phyloP scores from a whole-genome alignment of 148 eudicot species.

The Cornus controversa region DNA sequence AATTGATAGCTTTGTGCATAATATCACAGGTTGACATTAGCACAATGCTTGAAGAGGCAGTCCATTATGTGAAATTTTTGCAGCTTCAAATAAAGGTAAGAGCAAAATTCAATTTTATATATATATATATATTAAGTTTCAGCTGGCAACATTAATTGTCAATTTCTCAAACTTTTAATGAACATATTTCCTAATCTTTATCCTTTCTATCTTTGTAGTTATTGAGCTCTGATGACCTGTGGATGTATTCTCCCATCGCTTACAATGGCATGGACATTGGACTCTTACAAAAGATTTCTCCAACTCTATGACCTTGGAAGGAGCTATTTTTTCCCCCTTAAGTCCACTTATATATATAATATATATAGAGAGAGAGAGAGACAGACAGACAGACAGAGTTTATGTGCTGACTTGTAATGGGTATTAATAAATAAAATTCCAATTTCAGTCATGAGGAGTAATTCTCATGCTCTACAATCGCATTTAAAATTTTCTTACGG shows the following conservation, averaged over 20 bases:
- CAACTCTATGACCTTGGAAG: slow-evolving; percentile 8
- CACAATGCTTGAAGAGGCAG: slow-evolving; percentile 61
- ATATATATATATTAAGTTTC: neutral
- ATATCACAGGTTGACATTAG: slow-evolving; percentile 45
- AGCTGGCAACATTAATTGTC: neutral
- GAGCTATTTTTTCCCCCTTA: neutral
- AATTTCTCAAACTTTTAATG: neutral
- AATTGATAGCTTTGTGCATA: neutral
- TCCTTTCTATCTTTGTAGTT: slow-evolving; percentile 40
- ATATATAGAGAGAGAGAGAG: no score
- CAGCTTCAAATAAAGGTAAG: slow-evolving; percentile 58
- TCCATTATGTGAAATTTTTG: slow-evolving; percentile 46
- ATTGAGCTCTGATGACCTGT: slow-evolving; percentile 77
- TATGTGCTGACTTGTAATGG: neutral
- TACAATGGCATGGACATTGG: slow-evolving; percentile 81
- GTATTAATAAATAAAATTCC: slow-evolving; percentile 2
- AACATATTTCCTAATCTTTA: neutral
- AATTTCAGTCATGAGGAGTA: neutral
- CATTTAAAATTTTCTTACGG: neutral
- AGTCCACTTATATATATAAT: no score
- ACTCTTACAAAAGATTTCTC: slow-evolving; percentile 28
- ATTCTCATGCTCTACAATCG: slow-evolving; percentile 5
- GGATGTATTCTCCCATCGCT: slow-evolving; percentile 94
- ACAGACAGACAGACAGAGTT: neutral
- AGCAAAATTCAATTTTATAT: neutral